phyloP scores from a whole-genome alignment of 257 asterid species.

The Petunia axillaris region DNA sequence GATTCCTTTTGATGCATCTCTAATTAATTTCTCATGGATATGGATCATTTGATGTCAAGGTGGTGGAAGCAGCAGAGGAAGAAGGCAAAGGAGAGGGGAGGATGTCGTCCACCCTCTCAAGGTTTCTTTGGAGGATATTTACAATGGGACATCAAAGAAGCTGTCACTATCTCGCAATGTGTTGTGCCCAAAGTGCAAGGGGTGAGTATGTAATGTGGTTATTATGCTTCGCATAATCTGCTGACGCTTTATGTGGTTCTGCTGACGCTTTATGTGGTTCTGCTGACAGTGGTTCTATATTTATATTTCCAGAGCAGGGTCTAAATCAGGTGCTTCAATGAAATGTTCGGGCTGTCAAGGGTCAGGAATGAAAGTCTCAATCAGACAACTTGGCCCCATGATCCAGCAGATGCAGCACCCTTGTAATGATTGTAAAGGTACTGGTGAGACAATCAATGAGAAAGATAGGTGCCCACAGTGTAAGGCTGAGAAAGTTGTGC shows the following conservation, averaged over 20 bases:
- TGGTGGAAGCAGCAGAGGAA: constrained; percentile 38
- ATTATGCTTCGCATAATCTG: not conserved
- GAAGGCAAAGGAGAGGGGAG: constrained; percentile 38
- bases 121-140: constrained; percentile 39
- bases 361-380: constrained; percentile 36
- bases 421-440: constrained; percentile 33
- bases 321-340: constrained; percentile 38
- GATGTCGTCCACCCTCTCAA: constrained; percentile 38
- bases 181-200: constrained; percentile 37
- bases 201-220: constrained; percentile 29
- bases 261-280: not conserved
- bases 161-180: constrained; percentile 36
- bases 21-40: not conserved
- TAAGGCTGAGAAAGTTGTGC: constrained; percentile 37
- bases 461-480: constrained; percentile 36
- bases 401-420: constrained; percentile 38
- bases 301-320: constrained; percentile 30
- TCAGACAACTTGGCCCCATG: constrained; percentile 37
- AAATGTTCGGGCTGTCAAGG: constrained; percentile 36
- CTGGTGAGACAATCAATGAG: constrained; percentile 32
- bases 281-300: not conserved
- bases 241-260: not conserved
- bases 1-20: constrained; percentile 1
- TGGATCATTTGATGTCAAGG: constrained; percentile 8
- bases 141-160: constrained; percentile 36